phyloP scores from a whole-genome alignment of 495 filamentous ascomycete species.

The Talaromyces wortmannii region DNA sequence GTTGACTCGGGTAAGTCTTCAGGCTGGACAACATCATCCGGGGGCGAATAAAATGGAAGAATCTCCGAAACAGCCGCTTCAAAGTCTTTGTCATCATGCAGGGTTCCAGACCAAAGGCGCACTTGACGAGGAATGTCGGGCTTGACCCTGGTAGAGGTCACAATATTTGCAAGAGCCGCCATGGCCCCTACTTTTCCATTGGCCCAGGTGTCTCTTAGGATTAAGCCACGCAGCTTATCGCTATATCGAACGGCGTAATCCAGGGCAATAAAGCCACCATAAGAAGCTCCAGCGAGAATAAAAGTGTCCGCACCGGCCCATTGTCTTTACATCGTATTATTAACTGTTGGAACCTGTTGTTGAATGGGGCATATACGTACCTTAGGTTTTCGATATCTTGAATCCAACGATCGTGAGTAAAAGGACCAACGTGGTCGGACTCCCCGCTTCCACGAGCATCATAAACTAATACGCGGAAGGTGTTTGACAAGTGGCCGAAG shows the following conservation, averaged over 20 bases:
- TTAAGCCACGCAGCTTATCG: background rate
- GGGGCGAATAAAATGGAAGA: background rate
- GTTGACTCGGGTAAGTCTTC: background rate
- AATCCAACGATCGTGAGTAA: background rate
- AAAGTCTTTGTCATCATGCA: background rate
- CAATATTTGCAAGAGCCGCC: background rate
- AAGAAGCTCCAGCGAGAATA: background rate
- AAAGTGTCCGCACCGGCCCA: background rate
- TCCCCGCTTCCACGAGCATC: background rate
- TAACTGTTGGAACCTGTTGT: too few species aligned
- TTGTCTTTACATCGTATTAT: background rate
- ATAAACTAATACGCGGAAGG: background rate
- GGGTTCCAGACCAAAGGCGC: background rate
- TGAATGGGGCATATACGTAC: background rate
- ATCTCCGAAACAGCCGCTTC: background rate
- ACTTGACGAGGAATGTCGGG: background rate
- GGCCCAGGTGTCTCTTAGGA: background rate
- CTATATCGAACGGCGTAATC: background rate
- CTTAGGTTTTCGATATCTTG: background rate
- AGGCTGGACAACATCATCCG: background rate
- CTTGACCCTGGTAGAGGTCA: background rate
- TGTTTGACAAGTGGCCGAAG: background rate
- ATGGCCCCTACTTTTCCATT: background rate
- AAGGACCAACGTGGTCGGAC: background rate
- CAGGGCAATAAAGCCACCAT: background rate